These are phyloP conservation scores for Sclerotinia nivalis DNA, from an alignment of 2,329 filamentous ascomycete genomes.

Conservation along the genomic window DNA sequence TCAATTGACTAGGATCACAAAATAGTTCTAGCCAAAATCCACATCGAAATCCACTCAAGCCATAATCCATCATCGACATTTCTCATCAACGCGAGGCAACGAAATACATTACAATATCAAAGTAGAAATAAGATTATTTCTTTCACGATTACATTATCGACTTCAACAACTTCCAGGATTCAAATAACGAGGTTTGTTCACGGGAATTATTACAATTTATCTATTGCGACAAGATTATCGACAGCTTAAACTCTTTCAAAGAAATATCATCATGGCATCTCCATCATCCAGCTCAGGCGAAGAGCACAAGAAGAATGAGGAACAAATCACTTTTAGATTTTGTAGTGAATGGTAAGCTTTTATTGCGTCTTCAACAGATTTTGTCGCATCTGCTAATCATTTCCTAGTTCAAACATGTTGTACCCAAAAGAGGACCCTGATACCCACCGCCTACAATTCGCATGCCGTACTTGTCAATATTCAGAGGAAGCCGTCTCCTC, in stretches of 20 bases:
- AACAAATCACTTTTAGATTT: constrained; percentile 95
- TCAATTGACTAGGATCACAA: neutral
- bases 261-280: constrained; percentile 52
- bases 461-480: constrained; percentile 93
- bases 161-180: no score
- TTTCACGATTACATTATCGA: neutral
- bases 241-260: neutral
- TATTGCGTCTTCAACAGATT: constrained; percentile 21
- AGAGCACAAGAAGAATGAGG: constrained; percentile 52
- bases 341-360: constrained; percentile 82
- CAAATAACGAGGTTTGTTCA: neutral
- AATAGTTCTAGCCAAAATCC: constrained; percentile 7
- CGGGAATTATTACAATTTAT: neutral
- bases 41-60: constrained; percentile 15
- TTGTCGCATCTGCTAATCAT: constrained; percentile 31
- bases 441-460: constrained; percentile 84
- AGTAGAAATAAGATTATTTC: neutral
- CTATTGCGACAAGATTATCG: neutral
- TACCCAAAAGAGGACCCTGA: constrained; percentile 94
- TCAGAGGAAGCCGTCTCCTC: constrained; percentile 82
- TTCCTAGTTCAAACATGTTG: constrained; percentile 82
- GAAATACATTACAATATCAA: neutral
- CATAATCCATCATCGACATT: constrained; percentile 15
- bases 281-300: constrained; percentile 52
- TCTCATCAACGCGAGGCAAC: constrained; percentile 10